A percentile compares a stretch with the other conserved stretches of the same genome.
Evolutionary conservation across 1,284 basidiomycete species (phyloP).

Genomic region (Melampsora americana): DNA sequence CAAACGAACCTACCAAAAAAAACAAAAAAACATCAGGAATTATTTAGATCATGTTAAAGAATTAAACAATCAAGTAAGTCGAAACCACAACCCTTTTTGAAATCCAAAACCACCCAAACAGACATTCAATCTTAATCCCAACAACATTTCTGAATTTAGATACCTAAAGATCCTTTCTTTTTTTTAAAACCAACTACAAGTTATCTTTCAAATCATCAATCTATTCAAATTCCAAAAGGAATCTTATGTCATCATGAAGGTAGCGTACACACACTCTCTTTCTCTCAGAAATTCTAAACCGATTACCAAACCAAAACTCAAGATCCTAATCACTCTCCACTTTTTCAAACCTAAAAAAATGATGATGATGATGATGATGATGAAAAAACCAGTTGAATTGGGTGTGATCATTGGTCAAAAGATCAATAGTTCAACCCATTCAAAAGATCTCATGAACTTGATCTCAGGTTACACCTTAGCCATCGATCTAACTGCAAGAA

Average conservation of each 20-base stretch:
- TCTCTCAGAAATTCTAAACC: too few species aligned
- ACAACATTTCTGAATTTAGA: neutral
- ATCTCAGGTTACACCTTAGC: slow-evolving; percentile 32
- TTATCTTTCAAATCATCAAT: slow-evolving; percentile 16
- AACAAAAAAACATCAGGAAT: slow-evolving; percentile 18
- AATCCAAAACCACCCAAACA: too few species aligned
- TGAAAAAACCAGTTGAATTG: slow-evolving; percentile 43
- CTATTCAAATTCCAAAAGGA: slow-evolving; percentile 23
- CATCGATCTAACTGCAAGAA: slow-evolving; percentile 34
- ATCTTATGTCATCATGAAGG: slow-evolving; percentile 42
- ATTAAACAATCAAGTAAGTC: slow-evolving; percentile 30
- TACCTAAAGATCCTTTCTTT: slow-evolving; percentile 6
- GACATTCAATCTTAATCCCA: too few species aligned
- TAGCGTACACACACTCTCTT: too few species aligned
- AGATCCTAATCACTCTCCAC: too few species aligned
- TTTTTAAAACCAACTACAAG: slow-evolving; percentile 39
- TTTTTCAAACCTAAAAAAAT: too few species aligned
- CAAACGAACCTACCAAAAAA: too few species aligned
- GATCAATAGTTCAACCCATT: neutral
- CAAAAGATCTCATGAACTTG: slow-evolving; percentile 12
- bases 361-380: too few species aligned
- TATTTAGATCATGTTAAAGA: slow-evolving; percentile 36
- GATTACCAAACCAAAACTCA: too few species aligned
- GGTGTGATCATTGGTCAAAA: slow-evolving; percentile 29
- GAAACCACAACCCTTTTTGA: too few species aligned